Base-by-base conservation (phyloP, 1,284 basidiomycete species). In the Apiotrichum laibachii region DNA sequence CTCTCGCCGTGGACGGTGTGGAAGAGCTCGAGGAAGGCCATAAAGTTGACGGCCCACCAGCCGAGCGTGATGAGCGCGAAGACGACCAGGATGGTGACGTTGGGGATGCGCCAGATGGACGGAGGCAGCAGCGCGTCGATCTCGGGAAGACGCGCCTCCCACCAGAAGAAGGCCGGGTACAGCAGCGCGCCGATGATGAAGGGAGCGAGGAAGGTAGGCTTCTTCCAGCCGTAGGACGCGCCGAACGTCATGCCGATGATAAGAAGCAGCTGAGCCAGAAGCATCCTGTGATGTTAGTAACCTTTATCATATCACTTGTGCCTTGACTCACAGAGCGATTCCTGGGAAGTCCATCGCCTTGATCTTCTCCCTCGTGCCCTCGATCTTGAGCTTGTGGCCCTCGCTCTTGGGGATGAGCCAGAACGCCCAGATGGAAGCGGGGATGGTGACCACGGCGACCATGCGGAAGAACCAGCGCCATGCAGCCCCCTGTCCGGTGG, bases 391-490 rank as follows among this genome's bases (percentile, higher is more conserved):
- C 50, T 48, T 43, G 33, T 54, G 35, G 26, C 49, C 37, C 18
- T 51, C 33, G 37, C 52, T 44, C 43, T 53, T 51, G 8, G 67
- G 64, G 19, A 67, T 53, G 33, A 62, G 37, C 31, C 48, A 60
- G 45, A 57, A 51, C 48, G 61, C 43, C 22, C 50, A 53, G 19
- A 62, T 26, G 4, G 58, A 53, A 2, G 53, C 52, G 5, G 55
- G 57, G 34, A 61, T 42, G 12, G n/a, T 11, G 11, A 57, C 11
- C 57, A 69, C 55, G 57, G 78, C 57, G 61, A 77, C 31, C 66
- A 78, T 33, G 50, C 71, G 44, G 69, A 80, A 70, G 72, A 79
- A 72, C 77, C 77, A 68, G 19, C 65, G 44, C 73, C 73, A 67
- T 52, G 63, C 42, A 40, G 69, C 50, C 67, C 76, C 64, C 61